These are phyloP conservation scores for Scheffersomyces parashehatae DNA, from an alignment of 1,139 yeast species.

Conservation along the genomic window DNA sequence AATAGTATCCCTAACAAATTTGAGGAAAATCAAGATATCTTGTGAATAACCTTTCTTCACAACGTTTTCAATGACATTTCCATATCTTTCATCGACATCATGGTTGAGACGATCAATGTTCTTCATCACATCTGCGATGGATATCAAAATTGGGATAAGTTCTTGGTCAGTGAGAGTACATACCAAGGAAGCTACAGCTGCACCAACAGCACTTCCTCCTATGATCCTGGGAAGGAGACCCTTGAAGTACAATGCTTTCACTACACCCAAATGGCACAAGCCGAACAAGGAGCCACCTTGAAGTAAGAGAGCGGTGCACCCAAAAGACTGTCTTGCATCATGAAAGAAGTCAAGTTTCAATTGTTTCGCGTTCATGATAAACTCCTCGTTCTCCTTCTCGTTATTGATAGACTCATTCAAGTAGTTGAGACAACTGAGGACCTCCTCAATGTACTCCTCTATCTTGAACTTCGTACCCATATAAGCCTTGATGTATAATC, in stretches of 20 bases:
- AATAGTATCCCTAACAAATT: conserved; percentile 73
- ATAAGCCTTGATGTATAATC: conserved; percentile 77
- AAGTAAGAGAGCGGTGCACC: conserved; percentile 82
- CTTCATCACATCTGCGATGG: conserved; percentile 53
- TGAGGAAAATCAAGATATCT: conserved; percentile 75
- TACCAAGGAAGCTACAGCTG: conserved; percentile 84
- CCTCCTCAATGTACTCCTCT: conserved; percentile 83
- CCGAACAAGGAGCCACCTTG: conserved; percentile 97
- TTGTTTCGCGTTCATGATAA: conserved; percentile 53
- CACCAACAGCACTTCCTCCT: conserved; percentile 95
- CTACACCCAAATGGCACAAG: conserved; percentile 88
- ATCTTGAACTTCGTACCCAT: conserved; percentile 86
- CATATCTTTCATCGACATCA: conserved; percentile 65
- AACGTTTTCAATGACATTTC: conserved; percentile 67
- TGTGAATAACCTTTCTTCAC: conserved; percentile 79
- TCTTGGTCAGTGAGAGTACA: conserved; percentile 67
- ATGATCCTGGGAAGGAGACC: conserved; percentile 80
- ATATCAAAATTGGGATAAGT: conserved; percentile 47
- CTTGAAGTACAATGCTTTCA: conserved; percentile 72
- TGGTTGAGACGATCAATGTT: conserved; percentile 46
- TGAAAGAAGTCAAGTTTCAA: conserved; percentile 81
- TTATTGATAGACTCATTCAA: conserved; percentile 40
- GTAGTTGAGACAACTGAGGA: conserved; percentile 65
- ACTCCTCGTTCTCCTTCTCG: conserved; percentile 31
- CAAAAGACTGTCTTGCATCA: conserved; percentile 86